These are phyloP conservation scores for Collybiopsis luxurians DNA, from an alignment of 768 basidiomycete genomes.

Conservation along the genomic window DNA sequence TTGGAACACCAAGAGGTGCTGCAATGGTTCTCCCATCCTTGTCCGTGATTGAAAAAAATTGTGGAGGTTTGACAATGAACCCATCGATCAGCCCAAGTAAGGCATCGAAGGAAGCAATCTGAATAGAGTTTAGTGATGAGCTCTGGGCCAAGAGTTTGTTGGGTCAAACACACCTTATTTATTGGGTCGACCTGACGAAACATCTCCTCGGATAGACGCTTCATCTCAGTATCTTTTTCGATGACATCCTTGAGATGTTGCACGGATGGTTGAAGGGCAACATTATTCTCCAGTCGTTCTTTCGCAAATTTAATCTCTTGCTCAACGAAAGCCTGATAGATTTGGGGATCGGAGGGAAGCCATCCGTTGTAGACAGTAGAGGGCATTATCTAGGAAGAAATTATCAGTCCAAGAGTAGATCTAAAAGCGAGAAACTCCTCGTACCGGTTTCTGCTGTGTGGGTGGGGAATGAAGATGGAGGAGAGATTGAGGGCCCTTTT, in stretches of 20 bases:
- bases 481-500: no score
- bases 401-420: no score
- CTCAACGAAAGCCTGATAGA: neutral
- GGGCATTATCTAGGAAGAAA: no score
- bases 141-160: neutral
- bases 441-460: no score
- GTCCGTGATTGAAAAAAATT: neutral
- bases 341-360: neutral
- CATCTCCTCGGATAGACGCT: slow-evolving; percentile 3
- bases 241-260: slow-evolving; percentile 1
- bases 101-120: neutral
- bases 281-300: neutral
- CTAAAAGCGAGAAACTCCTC: no score
- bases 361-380: slow-evolving; percentile 12
- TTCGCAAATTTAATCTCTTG: neutral
- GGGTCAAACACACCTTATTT: no score
- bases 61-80: neutral
- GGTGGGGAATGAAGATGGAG: no score
- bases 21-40: neutral
- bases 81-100: neutral
- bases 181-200: slow-evolving; percentile 2
- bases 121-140: neutral
- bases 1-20: slow-evolving; percentile 4
- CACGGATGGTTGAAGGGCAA: no score
- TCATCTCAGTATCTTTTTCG: slow-evolving; percentile 6